These are phyloP conservation scores for Hypoxylon sp. DNA, from an alignment of 2,329 filamentous ascomycete species.

Conservation along the genomic window DNA sequence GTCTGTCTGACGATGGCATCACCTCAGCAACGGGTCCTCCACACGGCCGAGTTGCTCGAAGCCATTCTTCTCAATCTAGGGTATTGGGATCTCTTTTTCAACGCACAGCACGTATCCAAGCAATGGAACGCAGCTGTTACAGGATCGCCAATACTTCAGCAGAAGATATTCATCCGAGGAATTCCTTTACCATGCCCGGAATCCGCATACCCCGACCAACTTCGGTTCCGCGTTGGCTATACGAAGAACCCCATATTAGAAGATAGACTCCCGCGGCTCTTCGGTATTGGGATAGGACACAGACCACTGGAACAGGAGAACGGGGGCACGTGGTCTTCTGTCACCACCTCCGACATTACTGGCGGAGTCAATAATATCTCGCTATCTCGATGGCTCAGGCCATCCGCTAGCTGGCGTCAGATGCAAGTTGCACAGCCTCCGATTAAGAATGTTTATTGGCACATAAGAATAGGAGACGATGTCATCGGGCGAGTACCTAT, in stretches of 20 bases:
- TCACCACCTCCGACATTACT: too few relatives aligned
- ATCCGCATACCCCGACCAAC: neutral
- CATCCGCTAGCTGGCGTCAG: too few relatives aligned
- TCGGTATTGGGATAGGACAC: too few relatives aligned
- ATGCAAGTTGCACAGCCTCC: too few relatives aligned
- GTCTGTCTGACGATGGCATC: neutral
- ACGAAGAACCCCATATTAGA: neutral
- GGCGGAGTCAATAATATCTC: too few relatives aligned
- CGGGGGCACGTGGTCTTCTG: too few relatives aligned
- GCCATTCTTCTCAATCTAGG: neutral
- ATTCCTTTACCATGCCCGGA: neutral
- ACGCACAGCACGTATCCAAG: constrained; percentile 12
- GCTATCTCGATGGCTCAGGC: too few relatives aligned
- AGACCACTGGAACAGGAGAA: too few relatives aligned
- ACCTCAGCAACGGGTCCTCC: neutral
- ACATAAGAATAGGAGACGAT: too few relatives aligned
- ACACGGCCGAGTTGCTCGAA: neutral
- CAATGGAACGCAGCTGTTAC: constrained; percentile 9
- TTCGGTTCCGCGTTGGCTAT: too few relatives aligned
- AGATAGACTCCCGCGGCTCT: too few relatives aligned
- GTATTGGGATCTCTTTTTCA: constrained; percentile 6
- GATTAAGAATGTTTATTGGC: too few relatives aligned
- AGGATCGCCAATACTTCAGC: constrained; percentile 8
- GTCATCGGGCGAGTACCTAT: neutral
- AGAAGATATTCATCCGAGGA: neutral